A percentile compares a stretch with the other conserved stretches of the same genome.
These are phyloP conservation scores for Pseudopyrenochaeta lycopersici DNA, from an alignment of 2,329 filamentous ascomycete species.

Conservation along the genomic window DNA sequence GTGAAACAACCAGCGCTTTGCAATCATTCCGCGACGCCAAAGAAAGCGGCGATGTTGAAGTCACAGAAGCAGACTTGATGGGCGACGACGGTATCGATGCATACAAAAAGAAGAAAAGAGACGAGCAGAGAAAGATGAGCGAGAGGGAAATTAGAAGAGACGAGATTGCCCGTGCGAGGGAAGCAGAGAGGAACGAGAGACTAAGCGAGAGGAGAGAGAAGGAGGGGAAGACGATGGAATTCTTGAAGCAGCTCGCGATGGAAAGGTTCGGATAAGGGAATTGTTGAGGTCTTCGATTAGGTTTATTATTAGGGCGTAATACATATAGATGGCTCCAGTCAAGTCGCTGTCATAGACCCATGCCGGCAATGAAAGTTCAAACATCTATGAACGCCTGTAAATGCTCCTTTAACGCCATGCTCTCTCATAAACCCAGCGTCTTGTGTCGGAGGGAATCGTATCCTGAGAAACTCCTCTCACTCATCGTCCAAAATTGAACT, in stretches of 20 bases:
- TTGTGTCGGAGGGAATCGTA: background rate
- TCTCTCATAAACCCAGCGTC: background rate
- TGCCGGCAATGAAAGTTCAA: background rate
- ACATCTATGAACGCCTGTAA: background rate
- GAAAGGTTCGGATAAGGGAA: constrained; percentile 65
- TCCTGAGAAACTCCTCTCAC: constrained; percentile 40
- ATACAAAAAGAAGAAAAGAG: constrained; percentile 72
- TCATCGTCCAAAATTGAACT: constrained; percentile 93
- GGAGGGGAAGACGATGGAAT: constrained; percentile 85
- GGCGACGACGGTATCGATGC: constrained; percentile 72
- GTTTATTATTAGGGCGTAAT: background rate
- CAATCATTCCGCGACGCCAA: constrained; percentile 73
- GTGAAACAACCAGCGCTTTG: constrained; percentile 75
- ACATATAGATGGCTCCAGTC: background rate
- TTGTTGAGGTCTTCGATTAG: background rate
- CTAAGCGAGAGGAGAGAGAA: constrained; percentile 74
- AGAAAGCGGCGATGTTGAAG: constrained; percentile 70
- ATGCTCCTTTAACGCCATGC: constrained; percentile 22
- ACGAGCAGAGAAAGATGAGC: constrained; percentile 76
- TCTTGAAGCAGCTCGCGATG: constrained; percentile 79
- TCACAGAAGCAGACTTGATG: constrained; percentile 80
- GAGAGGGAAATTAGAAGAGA: constrained; percentile 85
- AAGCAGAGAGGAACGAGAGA: constrained; percentile 82
- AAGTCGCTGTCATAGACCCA: background rate
- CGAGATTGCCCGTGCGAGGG: constrained; percentile 77